phyloP scores from a whole-genome alignment of 306 rosid species.

The Vicia faba region DNA sequence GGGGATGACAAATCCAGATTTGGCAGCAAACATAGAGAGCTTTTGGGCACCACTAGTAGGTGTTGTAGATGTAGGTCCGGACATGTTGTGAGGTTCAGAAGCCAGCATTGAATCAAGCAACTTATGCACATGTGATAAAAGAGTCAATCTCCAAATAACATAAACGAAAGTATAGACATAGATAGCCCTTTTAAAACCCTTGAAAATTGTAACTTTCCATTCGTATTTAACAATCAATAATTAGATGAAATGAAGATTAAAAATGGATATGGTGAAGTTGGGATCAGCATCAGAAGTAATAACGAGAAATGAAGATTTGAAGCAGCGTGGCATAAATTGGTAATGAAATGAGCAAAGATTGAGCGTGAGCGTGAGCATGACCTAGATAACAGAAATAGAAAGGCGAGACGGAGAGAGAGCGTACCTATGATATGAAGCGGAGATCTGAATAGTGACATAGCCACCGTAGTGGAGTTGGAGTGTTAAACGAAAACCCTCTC shows the following conservation, averaged over 20 bases:
- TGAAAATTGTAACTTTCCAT: neutral
- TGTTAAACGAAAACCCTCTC: neutral
- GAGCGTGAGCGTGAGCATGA: neutral
- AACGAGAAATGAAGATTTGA: too few species aligned
- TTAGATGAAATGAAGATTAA: neutral
- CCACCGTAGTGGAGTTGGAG: neutral
- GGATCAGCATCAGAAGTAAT: neutral
- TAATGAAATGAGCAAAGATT: neutral
- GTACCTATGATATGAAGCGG: neutral
- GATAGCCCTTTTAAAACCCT: conserved; percentile 4
- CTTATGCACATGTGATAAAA: conserved; percentile 24
- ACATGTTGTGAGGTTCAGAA: conserved; percentile 57
- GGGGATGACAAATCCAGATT: conserved; percentile 92
- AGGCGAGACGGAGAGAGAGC: neutral
- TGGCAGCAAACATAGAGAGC: conserved; percentile 73
- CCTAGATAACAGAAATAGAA: too few species aligned
- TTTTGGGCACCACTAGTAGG: conserved; percentile 57
- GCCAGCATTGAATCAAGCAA: conserved; percentile 54
- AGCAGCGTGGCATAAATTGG: too few species aligned
- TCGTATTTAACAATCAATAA: neutral
- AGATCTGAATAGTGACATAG: neutral
- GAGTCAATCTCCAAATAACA: conserved; percentile 34
- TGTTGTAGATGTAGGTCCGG: conserved; percentile 60
- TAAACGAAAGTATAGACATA: neutral
- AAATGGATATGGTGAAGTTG: neutral